These are phyloP conservation scores for Ananas comosus DNA, from an alignment of 176 grass and related monocot species.

Conservation along the genomic window DNA sequence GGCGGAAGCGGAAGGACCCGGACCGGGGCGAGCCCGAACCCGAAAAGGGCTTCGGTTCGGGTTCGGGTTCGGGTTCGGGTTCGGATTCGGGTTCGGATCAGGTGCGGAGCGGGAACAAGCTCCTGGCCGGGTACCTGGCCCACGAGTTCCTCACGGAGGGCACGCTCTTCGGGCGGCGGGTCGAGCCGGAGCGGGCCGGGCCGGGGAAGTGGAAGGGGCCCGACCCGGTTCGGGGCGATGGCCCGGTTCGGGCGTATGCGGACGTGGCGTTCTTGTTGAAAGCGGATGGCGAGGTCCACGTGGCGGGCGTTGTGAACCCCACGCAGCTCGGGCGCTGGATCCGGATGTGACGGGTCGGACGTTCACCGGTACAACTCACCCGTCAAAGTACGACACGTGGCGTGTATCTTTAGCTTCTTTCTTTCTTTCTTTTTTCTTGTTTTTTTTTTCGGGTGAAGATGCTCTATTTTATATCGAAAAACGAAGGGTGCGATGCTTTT, in stretches of 20 bases:
- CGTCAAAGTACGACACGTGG: background rate
- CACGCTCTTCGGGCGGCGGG: slow-evolving; percentile 5
- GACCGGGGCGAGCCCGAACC: slow-evolving; percentile 5
- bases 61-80: background rate
- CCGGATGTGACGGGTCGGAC: slow-evolving; percentile 3
- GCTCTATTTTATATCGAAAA: background rate
- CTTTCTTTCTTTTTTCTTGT: background rate
- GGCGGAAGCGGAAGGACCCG: slow-evolving; percentile 15
- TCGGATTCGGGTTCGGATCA: background rate
- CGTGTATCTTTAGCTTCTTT: background rate
- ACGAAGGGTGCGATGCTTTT: background rate
- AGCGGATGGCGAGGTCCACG: background rate
- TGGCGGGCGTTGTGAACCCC: slow-evolving; percentile 16
- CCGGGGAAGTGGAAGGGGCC: background rate
- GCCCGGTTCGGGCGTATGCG: background rate
- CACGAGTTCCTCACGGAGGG: slow-evolving; percentile 20
- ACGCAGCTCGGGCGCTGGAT: slow-evolving; percentile 14
- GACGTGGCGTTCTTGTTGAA: slow-evolving; percentile 9
- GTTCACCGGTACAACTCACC: background rate
- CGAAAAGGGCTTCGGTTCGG: background rate
- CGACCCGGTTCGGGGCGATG: background rate
- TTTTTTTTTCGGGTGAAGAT: background rate
- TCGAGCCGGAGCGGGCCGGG: background rate
- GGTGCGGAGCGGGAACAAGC: background rate
- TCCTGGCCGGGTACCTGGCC: slow-evolving; percentile 16